Evolutionary conservation across 2,329 filamentous ascomycete species (phyloP).

Genomic region (Claviceps cyperi): DNA sequence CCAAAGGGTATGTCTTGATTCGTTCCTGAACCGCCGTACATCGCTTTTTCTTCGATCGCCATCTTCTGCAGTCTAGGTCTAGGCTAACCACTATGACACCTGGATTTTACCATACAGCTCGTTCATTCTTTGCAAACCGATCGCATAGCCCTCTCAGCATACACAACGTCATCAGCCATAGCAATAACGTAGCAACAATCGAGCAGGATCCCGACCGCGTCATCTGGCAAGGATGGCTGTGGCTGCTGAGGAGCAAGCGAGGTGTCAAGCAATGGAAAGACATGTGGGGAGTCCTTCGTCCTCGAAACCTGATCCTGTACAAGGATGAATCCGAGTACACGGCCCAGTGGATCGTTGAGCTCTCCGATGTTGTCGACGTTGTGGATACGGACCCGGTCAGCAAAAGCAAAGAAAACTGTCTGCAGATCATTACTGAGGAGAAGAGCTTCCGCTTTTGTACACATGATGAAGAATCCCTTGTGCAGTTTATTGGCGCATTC

Average conservation of each 20-base stretch:
- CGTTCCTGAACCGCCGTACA: neutral
- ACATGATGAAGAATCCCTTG: slow-evolving; percentile 64
- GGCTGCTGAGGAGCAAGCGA: slow-evolving; percentile 66
- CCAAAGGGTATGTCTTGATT: slow-evolving; percentile 21
- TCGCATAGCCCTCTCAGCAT: slow-evolving; percentile 52
- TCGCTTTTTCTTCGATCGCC: neutral
- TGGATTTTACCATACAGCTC: no score
- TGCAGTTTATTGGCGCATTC: slow-evolving; percentile 76
- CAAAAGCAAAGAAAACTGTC: slow-evolving; percentile 69
- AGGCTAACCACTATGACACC: neutral
- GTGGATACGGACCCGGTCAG: slow-evolving; percentile 86
- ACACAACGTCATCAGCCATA: slow-evolving; percentile 8
- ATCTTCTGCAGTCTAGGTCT: neutral
- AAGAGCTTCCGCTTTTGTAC: slow-evolving; percentile 69
- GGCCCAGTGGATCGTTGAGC: slow-evolving; percentile 65
- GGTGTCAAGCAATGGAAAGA: slow-evolving; percentile 90
- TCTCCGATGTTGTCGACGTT: slow-evolving; percentile 69
- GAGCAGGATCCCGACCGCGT: slow-evolving; percentile 69
- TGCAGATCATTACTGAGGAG: slow-evolving; percentile 90
- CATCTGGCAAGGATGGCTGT: slow-evolving; percentile 86
- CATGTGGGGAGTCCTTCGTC: slow-evolving; percentile 80
- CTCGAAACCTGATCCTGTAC: slow-evolving; percentile 75
- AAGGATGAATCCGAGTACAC: slow-evolving; percentile 88
- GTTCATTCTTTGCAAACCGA: slow-evolving; percentile 22
- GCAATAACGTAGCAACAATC: slow-evolving; percentile 16